These are phyloP conservation scores for Melampsora larici-populina DNA, from an alignment of 1,284 basidiomycete species.

Conservation along the genomic window DNA sequence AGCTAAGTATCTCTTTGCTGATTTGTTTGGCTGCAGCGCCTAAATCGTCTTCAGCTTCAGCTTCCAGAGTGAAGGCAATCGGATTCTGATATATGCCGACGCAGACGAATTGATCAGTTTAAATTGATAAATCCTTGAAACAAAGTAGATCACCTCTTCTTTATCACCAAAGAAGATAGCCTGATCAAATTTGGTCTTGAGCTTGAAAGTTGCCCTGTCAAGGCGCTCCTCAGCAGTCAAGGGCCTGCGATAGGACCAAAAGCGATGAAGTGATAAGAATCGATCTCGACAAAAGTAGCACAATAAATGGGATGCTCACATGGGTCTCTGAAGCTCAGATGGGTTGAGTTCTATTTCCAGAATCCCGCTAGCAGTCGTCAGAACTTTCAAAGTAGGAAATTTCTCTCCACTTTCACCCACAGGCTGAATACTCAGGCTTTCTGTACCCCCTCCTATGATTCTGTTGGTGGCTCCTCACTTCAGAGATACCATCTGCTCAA, in stretches of 20 bases:
- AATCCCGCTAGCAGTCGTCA: conserved; percentile 45
- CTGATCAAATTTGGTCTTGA: conserved; percentile 80
- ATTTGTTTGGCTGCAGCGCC: conserved; percentile 75
- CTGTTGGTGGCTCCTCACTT: conserved; percentile 22
- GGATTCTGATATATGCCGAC: conserved; percentile 63
- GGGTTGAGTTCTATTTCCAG: no score
- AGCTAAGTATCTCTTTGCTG: conserved; percentile 69
- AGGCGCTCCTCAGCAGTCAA: conserved; percentile 43
- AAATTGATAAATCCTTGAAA: conserved; percentile 41
- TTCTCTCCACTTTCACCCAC: conserved; percentile 18
- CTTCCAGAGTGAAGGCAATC: conserved; percentile 74
- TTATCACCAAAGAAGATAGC: conserved; percentile 76
- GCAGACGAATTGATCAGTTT: conserved; percentile 26
- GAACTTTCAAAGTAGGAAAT: conserved; percentile 44
- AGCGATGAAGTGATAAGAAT: neutral
- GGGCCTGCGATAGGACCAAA: no score
- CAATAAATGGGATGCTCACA: neutral
- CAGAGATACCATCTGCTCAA: conserved; percentile 34
- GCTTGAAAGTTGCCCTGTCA: conserved; percentile 55
- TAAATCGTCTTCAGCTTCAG: conserved; percentile 71
- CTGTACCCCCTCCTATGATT: conserved; percentile 25
- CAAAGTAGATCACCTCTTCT: conserved; percentile 58
- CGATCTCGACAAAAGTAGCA: neutral
- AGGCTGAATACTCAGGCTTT: conserved; percentile 16
- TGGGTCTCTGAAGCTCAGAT: conserved; percentile 14